Evolutionary conservation across 164 flowering plant genomes (phyloP).

Genomic region (Magnolia officinalis): DNA sequence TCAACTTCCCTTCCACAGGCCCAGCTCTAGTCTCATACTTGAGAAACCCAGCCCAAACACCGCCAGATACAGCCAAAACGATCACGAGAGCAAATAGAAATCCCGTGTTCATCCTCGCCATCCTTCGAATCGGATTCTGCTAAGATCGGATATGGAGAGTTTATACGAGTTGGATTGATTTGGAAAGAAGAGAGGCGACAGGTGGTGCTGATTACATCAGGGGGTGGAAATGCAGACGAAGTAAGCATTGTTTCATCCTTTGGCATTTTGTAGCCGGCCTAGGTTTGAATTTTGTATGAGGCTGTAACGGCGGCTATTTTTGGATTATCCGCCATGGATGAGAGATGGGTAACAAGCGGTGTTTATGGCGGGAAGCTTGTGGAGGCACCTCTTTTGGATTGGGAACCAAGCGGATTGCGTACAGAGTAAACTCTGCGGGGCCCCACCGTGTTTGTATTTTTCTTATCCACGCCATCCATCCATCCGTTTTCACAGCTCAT

Average conservation of each 20-base stretch:
- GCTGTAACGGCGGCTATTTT: too few species aligned
- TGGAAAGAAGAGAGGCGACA: neutral
- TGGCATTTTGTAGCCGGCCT: conserved; percentile 1
- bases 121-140: neutral
- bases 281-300: neutral
- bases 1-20: conserved; percentile 55
- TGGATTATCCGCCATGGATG: neutral
- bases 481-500: too few species aligned
- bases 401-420: neutral
- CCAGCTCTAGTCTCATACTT: conserved; percentile 52
- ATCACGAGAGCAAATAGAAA: neutral
- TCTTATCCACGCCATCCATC: too few species aligned
- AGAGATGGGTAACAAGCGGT: neutral
- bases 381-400: neutral
- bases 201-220: neutral
- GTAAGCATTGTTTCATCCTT: neutral
- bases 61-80: neutral
- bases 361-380: neutral
- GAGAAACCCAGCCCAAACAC: conserved; percentile 2
- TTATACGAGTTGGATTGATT: neutral
- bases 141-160: neutral
- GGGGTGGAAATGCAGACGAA: neutral
- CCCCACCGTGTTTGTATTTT: too few species aligned
- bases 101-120: neutral
- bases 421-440: too few species aligned